Conservation (phyloP, 192 early-diverging fungal species). For the Mortierella antarctica region DNA sequence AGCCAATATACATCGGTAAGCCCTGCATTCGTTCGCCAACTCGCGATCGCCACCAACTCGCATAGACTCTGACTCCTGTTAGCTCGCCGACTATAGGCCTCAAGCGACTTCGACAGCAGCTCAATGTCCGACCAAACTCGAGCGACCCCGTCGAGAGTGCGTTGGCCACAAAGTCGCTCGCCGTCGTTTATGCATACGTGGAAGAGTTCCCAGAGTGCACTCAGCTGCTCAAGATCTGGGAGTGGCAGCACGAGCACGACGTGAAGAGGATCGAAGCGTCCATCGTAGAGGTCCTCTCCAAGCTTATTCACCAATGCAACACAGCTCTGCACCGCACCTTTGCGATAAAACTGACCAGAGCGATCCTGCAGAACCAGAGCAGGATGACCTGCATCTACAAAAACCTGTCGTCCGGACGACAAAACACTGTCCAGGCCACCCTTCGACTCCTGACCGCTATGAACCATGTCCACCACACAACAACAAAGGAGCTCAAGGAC, state of each 20-base stretch:
- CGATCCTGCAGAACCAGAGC: slow-evolving; percentile 72
- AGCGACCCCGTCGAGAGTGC: slow-evolving; percentile 36
- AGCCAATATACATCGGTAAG: slow-evolving; percentile 38
- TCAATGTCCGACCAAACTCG: slow-evolving; percentile 50
- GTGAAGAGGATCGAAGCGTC: slow-evolving; percentile 65
- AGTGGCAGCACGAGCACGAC: slow-evolving; percentile 69
- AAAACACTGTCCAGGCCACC: slow-evolving; percentile 69
- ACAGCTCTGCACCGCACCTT: slow-evolving; percentile 41
- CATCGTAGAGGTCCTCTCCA: slow-evolving; percentile 70
- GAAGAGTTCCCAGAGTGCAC: slow-evolving; percentile 68
- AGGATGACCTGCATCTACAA: slow-evolving; percentile 74
- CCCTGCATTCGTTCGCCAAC: background rate
- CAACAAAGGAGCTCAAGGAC: slow-evolving; percentile 73
- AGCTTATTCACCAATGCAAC: slow-evolving; percentile 66
- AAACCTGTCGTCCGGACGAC: slow-evolving; percentile 68
- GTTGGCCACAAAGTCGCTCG: slow-evolving; percentile 31
- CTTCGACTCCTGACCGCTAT: slow-evolving; percentile 72
- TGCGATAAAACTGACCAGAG: slow-evolving; percentile 52
- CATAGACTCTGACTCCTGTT: background rate
- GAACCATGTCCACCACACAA: slow-evolving; percentile 63
- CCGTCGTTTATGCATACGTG: slow-evolving; percentile 62
- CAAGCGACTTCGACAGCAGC: slow-evolving; percentile 44
- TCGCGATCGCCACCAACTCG: background rate
- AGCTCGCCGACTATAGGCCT: slow-evolving; percentile 7
- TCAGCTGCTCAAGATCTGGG: slow-evolving; percentile 72